Evolutionary conservation across 345 rosid genomes (phyloP), one percentile per base, ranked within the genome.

Genomic region (Brassica juncea): DNA sequence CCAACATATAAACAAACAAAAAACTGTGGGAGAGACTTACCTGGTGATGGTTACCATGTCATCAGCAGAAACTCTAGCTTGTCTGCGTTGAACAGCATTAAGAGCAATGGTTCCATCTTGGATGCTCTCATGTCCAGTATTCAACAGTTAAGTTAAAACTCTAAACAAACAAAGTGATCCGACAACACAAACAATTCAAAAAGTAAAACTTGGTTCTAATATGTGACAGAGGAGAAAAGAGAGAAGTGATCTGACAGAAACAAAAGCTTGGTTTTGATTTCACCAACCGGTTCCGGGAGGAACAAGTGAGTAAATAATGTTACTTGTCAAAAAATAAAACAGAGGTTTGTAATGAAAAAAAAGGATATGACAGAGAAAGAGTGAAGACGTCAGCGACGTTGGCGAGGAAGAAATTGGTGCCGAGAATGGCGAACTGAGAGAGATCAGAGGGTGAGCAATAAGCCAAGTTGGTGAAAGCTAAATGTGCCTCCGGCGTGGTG

Each of bases 11-110:
- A 14, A 49, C 0, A 62, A 16, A 44, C 16, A n/a, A 44, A 16
- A 16, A 27, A 11, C 57, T 52, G 57, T 52, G 57, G 19, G 21
- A 52, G 34, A 55, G 55, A 64, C 6, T 75, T 57, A 93, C 99
- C 99, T 90, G 86, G 83, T 73, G 64, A 87, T 88, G 42, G 94
- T 86, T 28, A 92, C 73, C 4, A 82, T 54, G 42, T 96, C 98
- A 25, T 94, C 97, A 58, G 91, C 85, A 4, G 99, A 96, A 72
- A 92, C 98, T 84, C 86, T 90, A 10, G 92, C 92, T 71, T 85
- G 88, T 9, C 98, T 86, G 1, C 99, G 88, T 78, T 96, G 99
- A 82, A 96, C 87, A 30, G 95, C 86, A 87, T 96, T 96, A 42
- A 96, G 70, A 11, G 86, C 98, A 49, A 96, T 86, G 25, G 84